A percentile compares a stretch with the other conserved stretches of the same genome.
These are phyloP conservation scores for Pythium scleroteichum DNA, from an alignment of 352 stramenopile species.

Conservation along the genomic window DNA sequence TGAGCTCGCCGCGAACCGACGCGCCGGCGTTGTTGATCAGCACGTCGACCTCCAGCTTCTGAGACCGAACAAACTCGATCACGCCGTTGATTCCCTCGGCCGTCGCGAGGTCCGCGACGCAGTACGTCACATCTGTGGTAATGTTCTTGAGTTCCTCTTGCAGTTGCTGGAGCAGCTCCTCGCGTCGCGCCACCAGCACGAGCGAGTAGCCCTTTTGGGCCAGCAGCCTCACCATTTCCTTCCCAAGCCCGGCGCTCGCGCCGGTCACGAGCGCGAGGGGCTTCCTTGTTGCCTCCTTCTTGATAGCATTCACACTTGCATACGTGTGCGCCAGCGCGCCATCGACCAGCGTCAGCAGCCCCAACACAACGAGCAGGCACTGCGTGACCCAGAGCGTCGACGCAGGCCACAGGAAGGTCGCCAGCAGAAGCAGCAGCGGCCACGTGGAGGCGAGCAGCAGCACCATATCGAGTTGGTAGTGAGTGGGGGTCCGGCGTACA, in stretches of 20 bases:
- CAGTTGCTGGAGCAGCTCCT: slow-evolving; percentile 3
- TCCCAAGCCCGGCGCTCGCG: slow-evolving; percentile 4
- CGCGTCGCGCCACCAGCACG: slow-evolving; percentile 6
- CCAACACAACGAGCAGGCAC: background rate
- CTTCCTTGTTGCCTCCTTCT: background rate
- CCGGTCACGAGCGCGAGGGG: slow-evolving; percentile 4
- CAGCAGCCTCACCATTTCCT: slow-evolving; percentile 6
- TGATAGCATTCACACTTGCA: too few relatives aligned
- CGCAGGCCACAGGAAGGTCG: background rate
- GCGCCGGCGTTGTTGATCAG: slow-evolving; percentile 9
- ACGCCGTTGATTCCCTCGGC: background rate
- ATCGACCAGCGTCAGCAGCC: background rate
- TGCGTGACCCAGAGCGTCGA: background rate
- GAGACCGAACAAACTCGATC: background rate
- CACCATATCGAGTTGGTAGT: too few relatives aligned
- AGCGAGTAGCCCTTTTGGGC: background rate
- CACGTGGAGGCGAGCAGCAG: slow-evolving; percentile 60
- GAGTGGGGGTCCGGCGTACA: too few relatives aligned
- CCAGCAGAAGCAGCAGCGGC: slow-evolving; percentile 32
- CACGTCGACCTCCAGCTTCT: slow-evolving; percentile 7
- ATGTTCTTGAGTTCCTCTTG: background rate
- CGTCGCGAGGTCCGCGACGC: background rate
- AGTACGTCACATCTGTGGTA: background rate
- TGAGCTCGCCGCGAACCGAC: slow-evolving; percentile 4
- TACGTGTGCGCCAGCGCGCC: slow-evolving; percentile 84